Conservation (phyloP, 1,284 basidiomycete genomes). For the Irpex sp. region DNA sequence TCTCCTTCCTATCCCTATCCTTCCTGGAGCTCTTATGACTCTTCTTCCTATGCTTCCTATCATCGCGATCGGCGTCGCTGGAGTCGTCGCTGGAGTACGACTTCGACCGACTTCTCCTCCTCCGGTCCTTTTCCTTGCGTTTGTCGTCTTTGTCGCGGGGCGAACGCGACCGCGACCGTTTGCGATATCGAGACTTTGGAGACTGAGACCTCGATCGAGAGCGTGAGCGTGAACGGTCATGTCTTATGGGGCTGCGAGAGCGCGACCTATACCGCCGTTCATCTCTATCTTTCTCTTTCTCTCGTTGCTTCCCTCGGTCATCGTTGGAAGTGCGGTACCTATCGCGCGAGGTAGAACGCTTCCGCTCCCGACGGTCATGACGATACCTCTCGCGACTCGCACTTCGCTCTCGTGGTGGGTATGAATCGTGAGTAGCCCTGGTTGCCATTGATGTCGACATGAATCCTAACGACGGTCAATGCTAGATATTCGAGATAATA, state of each 20-base stretch:
- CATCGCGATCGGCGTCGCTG: conserved; percentile 37
- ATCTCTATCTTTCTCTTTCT: conserved; percentile 1
- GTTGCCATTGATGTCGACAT: conserved; percentile 15
- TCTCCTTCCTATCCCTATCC: conserved; percentile 53
- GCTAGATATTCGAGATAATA: not conserved
- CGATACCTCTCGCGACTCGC: conserved; percentile 7
- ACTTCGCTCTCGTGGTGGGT: conserved; percentile 8
- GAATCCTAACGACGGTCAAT: conserved; percentile 15
- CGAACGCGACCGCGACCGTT: too few relatives aligned
- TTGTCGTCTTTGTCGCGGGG: too few relatives aligned
- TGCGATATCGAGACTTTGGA: too few relatives aligned
- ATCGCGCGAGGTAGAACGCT: conserved; percentile 5
- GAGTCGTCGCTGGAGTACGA: conserved; percentile 30
- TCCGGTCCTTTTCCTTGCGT: too few relatives aligned
- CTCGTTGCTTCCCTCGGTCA: not conserved
- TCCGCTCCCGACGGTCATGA: conserved; percentile 8
- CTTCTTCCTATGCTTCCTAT: conserved; percentile 39
- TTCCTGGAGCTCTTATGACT: conserved; percentile 44
- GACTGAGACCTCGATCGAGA: conserved; percentile 25
- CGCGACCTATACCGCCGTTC: conserved; percentile 1
- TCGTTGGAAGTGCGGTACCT: not conserved
- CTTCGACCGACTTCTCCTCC: not conserved
- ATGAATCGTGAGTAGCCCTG: too few relatives aligned
- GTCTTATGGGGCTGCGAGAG: conserved; percentile 6
- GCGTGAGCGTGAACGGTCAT: conserved; percentile 16